A percentile compares a stretch with the other conserved stretches of the same genome.
phyloP scores from a whole-genome alignment of 1,284 basidiomycete genomes.

The Chalciporus piperatoides region DNA sequence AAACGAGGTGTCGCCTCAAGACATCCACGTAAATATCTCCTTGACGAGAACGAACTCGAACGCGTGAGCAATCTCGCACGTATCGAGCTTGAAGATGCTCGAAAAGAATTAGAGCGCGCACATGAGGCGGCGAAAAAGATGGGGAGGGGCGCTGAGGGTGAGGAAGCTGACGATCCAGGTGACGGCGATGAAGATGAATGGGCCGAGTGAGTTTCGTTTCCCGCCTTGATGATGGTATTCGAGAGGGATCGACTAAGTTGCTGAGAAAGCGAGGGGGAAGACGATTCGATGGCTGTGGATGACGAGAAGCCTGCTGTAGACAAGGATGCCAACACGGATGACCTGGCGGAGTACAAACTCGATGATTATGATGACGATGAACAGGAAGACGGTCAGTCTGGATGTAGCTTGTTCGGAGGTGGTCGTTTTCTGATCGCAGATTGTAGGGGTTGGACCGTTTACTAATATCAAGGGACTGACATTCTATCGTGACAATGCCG shows the following conservation, averaged over 20 bases:
- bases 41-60: conserved; percentile 89
- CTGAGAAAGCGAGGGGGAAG: conserved; percentile 47
- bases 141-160: conserved; percentile 57
- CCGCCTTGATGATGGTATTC: conserved; percentile 13
- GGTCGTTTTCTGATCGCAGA: conserved; percentile 9
- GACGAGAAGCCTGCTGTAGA: conserved; percentile 32
- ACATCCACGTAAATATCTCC: conserved; percentile 84
- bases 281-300: conserved; percentile 68
- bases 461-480: conserved; percentile 95
- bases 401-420: neutral
- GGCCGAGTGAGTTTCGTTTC: conserved; percentile 72
- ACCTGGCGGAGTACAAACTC: conserved; percentile 88
- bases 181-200: conserved; percentile 57
- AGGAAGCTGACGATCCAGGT: conserved; percentile 59
- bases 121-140: conserved; percentile 74
- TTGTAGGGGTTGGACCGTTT: conserved; percentile 79
- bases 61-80: conserved; percentile 87
- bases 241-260: conserved; percentile 35
- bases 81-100: conserved; percentile 86
- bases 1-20: conserved; percentile 73
- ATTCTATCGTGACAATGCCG: conserved; percentile 88
- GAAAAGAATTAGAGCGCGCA: conserved; percentile 79
- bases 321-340: conserved; percentile 57
- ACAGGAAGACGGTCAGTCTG: conserved; percentile 46
- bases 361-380: conserved; percentile 90